A percentile compares a stretch with the other conserved stretches of the same genome.
These are phyloP conservation scores for Vaccinium corymbosum DNA, from an alignment of 148 eudicot genomes.

Conservation along the genomic window DNA sequence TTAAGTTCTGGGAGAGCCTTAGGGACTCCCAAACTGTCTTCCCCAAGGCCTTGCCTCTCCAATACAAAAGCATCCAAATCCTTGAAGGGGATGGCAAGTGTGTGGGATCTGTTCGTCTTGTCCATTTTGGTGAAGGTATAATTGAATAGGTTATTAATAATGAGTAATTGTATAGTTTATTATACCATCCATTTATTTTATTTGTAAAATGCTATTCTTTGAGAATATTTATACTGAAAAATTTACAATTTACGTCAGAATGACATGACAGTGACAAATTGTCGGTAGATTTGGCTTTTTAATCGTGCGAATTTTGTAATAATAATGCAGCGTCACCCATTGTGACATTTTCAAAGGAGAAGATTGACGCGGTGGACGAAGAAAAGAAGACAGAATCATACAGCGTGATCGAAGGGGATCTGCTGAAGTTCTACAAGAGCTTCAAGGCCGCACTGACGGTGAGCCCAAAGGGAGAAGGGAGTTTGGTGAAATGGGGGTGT, in stretches of 20 bases:
- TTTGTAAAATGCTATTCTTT: background rate
- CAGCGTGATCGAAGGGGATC: conserved; percentile 59
- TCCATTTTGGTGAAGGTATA: conserved; percentile 59
- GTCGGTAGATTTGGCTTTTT: no score
- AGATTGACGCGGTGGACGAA: conserved; percentile 62
- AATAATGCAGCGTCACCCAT: conserved; percentile 33
- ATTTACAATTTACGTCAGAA: no score
- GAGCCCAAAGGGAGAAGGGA: conserved; percentile 53
- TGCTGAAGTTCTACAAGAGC: conserved; percentile 49
- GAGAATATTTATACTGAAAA: background rate
- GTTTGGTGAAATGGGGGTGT: conserved; percentile 64
- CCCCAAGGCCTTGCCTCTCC: conserved; percentile 70
- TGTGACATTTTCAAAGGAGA: conserved; percentile 51
- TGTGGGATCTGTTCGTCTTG: conserved; percentile 60
- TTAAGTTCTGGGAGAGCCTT: conserved; percentile 58
- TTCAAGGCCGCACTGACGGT: conserved; percentile 61
- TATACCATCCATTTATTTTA: background rate
- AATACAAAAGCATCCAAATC: conserved; percentile 67
- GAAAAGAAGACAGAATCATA: conserved; percentile 50
- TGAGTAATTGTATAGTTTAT: background rate
- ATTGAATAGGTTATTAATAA: background rate
- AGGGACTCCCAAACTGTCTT: conserved; percentile 49
- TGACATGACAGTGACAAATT: no score
- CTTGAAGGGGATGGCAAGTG: conserved; percentile 78
- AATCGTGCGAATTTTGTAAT: background rate